Evolutionary conservation across 768 basidiomycete species (phyloP), one percentile per base, ranked within the genome.

Genomic region (Steccherinum ochraceum): DNA sequence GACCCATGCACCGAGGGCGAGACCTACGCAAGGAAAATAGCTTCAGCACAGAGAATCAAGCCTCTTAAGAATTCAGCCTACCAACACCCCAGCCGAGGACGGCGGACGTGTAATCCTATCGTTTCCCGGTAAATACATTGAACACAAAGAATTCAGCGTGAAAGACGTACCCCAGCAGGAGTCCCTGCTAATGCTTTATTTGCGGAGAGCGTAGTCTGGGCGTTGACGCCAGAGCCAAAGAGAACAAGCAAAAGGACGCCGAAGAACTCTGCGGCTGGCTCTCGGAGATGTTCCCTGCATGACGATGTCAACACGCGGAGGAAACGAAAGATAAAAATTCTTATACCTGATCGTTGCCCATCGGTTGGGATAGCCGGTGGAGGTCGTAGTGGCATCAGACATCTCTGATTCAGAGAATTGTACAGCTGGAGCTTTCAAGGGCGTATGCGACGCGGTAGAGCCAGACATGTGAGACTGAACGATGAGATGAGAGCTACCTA

Each of bases 1-100:
- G 3, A 80, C 72, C 83, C 83, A 88, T 10, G 83, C 84, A 24
- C 83, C 86, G 63, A 87, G 69, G 7, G 81, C 77, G 3, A 78
- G 69, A 21, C 84, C 72, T 74, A 56, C 10, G 18, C 19, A 26
- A 41, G 43, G 2, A 57, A 19, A 27, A 45, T 24, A 3, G 44
- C 2, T n/a, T 19, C 5, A 39, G 26, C 24, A 24, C 11, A 26
- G 5, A 41, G 23, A 19, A 19, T 23, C 25, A n/a, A 20, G 12
- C 23, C 18, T 24, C 18, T 7, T n/a, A 20, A 41, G 16, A 18
- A 12, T 39, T 39, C 25, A 12, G 3, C 2, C 44, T 53, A 72
- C 72, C 82, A 49, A 73, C 62, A 3, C 71, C 81, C 81, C 82
- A 84, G 30, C 78, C 79, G 39, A 81, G 69, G 53, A 65, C 72